Evolutionary conservation across 148 eudicot species (phyloP).

Genomic region (Fallopia convolvulus): DNA sequence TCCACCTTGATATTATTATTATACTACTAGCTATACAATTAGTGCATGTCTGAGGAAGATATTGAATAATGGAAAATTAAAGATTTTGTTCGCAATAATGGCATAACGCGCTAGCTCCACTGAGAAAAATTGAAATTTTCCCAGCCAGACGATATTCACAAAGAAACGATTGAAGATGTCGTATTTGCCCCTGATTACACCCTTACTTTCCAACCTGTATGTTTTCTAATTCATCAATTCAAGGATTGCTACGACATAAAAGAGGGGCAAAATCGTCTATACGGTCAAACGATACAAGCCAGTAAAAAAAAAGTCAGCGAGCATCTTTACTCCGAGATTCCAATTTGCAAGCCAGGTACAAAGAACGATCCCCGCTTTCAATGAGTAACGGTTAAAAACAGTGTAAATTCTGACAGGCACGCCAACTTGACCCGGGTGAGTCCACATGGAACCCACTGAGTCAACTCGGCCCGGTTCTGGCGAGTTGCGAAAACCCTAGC

Average conservation of each 20-base stretch:
- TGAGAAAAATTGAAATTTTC: neutral
- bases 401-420: neutral
- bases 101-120: neutral
- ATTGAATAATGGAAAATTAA: neutral
- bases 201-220: neutral
- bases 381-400: neutral
- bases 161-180: neutral
- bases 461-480: conserved; percentile 8
- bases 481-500: conserved; percentile 8
- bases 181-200: neutral
- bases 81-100: neutral
- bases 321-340: neutral
- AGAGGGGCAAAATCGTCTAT: neutral
- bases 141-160: neutral
- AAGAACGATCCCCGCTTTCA: neutral
- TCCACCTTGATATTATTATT: neutral
- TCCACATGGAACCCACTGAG: neutral
- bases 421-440: neutral
- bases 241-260: neutral
- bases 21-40: neutral
- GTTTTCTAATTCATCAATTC: neutral
- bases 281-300: neutral
- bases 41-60: neutral
- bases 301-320: conserved; percentile 3
- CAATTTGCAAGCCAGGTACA: neutral